These are phyloP conservation scores for Jamesozyma jinghongensis DNA, from an alignment of 805 yeast genomes.

Conservation along the genomic window DNA sequence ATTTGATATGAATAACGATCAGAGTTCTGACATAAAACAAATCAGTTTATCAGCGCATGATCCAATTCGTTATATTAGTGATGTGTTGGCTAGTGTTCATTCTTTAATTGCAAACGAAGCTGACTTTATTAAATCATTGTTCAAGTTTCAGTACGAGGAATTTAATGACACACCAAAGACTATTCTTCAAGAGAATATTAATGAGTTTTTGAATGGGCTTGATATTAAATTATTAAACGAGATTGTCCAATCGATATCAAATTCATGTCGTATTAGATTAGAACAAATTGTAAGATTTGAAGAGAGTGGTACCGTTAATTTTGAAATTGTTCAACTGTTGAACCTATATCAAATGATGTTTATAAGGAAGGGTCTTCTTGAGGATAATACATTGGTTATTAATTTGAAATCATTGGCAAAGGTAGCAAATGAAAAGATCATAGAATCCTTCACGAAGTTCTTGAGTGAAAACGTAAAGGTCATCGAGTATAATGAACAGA, in stretches of 20 bases:
- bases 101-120: constrained; percentile 78
- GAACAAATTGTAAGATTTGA: constrained; percentile 66
- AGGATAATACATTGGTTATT: constrained; percentile 14
- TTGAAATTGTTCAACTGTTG: constrained; percentile 53
- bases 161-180: constrained; percentile 11
- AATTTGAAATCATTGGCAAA: constrained; percentile 14
- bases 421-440: constrained; percentile 17
- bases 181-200: constrained; percentile 15
- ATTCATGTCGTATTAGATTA: constrained; percentile 54
- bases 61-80: constrained; percentile 76
- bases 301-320: constrained; percentile 43
- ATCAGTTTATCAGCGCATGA: constrained; percentile 65
- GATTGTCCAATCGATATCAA: constrained; percentile 25
- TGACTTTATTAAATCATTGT: constrained; percentile 60
- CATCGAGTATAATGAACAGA: constrained; percentile 1
- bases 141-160: constrained; percentile 32
- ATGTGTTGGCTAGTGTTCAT: constrained; percentile 80
- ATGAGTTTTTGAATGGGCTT: constrained; percentile 20
- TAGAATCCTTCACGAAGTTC: constrained; percentile 11
- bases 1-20: constrained; percentile 30
- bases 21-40: constrained; percentile 31
- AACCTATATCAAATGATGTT: constrained; percentile 67
- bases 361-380: constrained; percentile 31
- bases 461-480: constrained; percentile 23
- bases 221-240: constrained; percentile 26